phyloP scores from a whole-genome alignment of 2,329 filamentous ascomycete genomes.

The Exophiala oligosperma region DNA sequence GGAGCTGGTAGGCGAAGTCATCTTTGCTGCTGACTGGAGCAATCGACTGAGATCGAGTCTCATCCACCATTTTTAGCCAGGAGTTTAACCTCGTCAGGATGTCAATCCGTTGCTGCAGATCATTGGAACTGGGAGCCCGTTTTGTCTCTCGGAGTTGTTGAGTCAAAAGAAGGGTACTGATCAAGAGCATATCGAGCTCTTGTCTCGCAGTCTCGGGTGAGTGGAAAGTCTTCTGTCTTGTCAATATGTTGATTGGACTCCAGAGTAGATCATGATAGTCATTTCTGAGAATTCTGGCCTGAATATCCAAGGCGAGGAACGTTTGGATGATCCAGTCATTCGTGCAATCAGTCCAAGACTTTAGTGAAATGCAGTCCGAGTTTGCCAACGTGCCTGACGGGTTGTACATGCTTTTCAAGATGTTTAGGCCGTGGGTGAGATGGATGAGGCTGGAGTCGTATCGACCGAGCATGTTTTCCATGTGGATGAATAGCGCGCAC shows the following conservation, averaged over 20 bases:
- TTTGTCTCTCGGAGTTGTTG: background rate
- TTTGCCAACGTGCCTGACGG: no score
- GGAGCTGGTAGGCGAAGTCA: conserved; percentile 1
- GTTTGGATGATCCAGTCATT: conserved; percentile 29
- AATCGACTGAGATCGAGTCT: no score
- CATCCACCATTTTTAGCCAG: no score
- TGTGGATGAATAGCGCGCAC: conserved; percentile 43
- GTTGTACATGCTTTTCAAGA: conserved; percentile 22
- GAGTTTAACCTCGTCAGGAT: no score
- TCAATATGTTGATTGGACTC: no score
- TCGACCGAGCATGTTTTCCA: conserved; percentile 42
- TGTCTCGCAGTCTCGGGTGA: background rate
- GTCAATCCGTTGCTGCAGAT: no score
- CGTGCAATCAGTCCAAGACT: background rate
- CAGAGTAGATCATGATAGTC: background rate
- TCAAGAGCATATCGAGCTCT: conserved; percentile 5
- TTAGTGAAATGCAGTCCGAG: background rate
- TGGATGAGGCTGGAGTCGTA: conserved; percentile 33
- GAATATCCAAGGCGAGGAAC: conserved; percentile 32
- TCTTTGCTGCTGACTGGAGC: background rate
- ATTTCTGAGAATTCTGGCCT: conserved; percentile 31
- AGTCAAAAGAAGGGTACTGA: background rate
- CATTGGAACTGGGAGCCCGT: no score
- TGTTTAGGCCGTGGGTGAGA: conserved; percentile 34
- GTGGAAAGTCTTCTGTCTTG: background rate